Conservation (phyloP, 2,329 filamentous ascomycete species). For the Pseudogymnoascus pannorum region DNA sequence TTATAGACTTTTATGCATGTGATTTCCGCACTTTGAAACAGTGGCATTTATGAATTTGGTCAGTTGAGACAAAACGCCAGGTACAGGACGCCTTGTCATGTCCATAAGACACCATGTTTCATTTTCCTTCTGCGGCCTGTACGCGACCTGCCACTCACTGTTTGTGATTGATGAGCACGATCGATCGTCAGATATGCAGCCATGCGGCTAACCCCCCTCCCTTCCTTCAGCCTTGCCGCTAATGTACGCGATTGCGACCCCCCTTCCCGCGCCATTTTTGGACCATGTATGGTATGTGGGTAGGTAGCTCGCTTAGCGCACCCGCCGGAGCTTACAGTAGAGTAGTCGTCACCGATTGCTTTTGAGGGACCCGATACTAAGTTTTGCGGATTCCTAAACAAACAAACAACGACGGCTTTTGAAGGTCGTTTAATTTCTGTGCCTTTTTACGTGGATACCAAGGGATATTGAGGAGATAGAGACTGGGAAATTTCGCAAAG, state of each 20-base stretch:
- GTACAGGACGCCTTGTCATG: no score
- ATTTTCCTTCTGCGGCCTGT: not conserved
- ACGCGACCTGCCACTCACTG: not conserved
- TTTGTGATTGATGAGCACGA: not conserved
- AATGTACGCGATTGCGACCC: constrained; percentile 1
- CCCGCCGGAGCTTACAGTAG: not conserved
- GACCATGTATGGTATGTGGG: no score
- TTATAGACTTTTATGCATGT: not conserved
- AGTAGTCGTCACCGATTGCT: not conserved
- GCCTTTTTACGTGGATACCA: not conserved
- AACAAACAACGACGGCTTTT: not conserved
- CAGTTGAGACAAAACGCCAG: no score
- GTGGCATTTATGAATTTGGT: no score
- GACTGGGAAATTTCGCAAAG: constrained; percentile 17
- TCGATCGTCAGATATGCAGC: not conserved
- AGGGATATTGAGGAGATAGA: not conserved
- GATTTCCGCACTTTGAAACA: no score
- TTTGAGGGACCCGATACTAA: no score
- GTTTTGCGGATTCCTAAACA: not conserved
- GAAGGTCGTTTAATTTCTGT: not conserved
- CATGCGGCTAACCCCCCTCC: not conserved
- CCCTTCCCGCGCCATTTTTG: not conserved
- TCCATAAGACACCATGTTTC: not conserved
- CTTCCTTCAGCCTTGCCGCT: constrained; percentile 4
- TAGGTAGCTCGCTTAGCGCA: not conserved